Evolutionary conservation across 768 basidiomycete species (phyloP).

Genomic region (Daedaleopsis nitida): DNA sequence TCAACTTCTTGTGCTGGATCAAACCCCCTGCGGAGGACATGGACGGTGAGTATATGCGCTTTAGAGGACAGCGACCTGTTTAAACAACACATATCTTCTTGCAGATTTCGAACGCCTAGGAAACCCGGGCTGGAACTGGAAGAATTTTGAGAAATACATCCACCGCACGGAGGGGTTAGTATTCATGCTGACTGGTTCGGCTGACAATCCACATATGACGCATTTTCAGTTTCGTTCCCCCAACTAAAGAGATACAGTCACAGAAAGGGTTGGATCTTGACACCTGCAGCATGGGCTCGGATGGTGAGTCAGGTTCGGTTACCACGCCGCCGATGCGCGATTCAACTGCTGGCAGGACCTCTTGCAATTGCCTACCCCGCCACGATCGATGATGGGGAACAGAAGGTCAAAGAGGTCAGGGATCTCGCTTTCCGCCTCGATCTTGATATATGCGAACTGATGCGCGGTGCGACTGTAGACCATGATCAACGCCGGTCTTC

Average conservation of each 20-base stretch:
- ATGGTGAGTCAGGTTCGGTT: slow-evolving; percentile 12
- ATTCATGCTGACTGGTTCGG: neutral
- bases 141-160: slow-evolving; percentile 23
- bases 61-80: neutral
- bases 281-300: slow-evolving; percentile 20
- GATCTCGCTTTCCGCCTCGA: neutral
- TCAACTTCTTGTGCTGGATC: slow-evolving; percentile 28
- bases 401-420: slow-evolving; percentile 20
- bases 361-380: slow-evolving; percentile 21
- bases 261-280: slow-evolving; percentile 14
- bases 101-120: slow-evolving; percentile 29
- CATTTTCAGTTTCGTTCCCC: slow-evolving; percentile 19
- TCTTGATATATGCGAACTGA: neutral
- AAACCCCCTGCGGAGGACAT: slow-evolving; percentile 27
- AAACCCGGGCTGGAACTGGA: slow-evolving; percentile 32
- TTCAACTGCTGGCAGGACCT: slow-evolving; percentile 12
- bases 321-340: too few species aligned
- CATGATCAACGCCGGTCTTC: slow-evolving; percentile 19
- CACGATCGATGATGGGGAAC: slow-evolving; percentile 18
- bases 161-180: slow-evolving; percentile 26
- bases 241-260: slow-evolving; percentile 2
- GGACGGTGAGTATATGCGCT: slow-evolving; percentile 20
- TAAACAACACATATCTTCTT: neutral
- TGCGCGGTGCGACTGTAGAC: slow-evolving; percentile 6
- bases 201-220: neutral